Evolutionary conservation across 1,284 basidiomycete genomes (phyloP).

Genomic region (Malassezia brasiliensis): DNA sequence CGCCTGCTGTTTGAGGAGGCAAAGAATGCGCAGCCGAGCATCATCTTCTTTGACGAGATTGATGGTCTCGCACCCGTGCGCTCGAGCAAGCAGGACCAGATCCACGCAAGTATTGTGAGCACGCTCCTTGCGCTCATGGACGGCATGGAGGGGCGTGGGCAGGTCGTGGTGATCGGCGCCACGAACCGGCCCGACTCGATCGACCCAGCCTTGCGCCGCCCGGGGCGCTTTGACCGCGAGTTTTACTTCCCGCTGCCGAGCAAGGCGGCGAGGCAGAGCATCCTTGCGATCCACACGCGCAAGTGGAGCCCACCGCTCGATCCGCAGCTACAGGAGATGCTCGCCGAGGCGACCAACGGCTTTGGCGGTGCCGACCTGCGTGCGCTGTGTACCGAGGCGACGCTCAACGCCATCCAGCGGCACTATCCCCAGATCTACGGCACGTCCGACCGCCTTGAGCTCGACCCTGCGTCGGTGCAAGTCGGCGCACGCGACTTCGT

Average conservation of each 20-base stretch:
- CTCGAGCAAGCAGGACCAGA: conserved; percentile 96
- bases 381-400: conserved; percentile 67
- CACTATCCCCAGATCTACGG: conserved; percentile 96
- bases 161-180: conserved; percentile 95
- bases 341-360: conserved; percentile 87
- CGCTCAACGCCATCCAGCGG: conserved; percentile 89
- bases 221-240: conserved; percentile 93
- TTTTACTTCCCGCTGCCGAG: conserved; percentile 94
- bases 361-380: conserved; percentile 95
- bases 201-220: conserved; percentile 85
- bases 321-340: conserved; percentile 57
- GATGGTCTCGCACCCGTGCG: conserved; percentile 95
- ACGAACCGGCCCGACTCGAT: conserved; percentile 95
- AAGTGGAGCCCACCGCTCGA: conserved; percentile 79
- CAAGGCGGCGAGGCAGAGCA: conserved; percentile 72
- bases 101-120: conserved; percentile 93
- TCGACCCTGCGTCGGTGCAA: conserved; percentile 75
- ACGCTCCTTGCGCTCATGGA: conserved; percentile 97
- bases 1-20: conserved; percentile 95
- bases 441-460: conserved; percentile 70
- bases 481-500: conserved; percentile 89
- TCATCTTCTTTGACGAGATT: conserved; percentile 97
- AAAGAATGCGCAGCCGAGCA: conserved; percentile 78
- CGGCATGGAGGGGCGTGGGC: conserved; percentile 91
- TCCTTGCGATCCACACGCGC: conserved; percentile 80